These are phyloP conservation scores for Fusarium temperatum DNA, from an alignment of 2,329 filamentous ascomycete species.

Conservation along the genomic window DNA sequence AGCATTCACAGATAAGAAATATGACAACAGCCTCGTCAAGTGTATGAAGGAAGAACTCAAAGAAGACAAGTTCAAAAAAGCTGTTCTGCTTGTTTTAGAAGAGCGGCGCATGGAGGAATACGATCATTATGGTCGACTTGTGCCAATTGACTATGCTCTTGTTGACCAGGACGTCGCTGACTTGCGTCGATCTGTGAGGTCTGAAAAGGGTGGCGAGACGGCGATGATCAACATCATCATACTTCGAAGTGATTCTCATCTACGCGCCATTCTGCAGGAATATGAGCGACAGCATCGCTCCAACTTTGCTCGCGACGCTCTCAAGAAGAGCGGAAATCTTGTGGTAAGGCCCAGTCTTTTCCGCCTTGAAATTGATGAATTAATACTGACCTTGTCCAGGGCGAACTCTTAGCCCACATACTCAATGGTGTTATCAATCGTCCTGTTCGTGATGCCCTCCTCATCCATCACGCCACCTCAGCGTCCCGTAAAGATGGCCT, in stretches of 20 bases:
- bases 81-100: conserved; percentile 84
- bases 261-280: conserved; percentile 78
- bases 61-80: conserved; percentile 94
- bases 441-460: conserved; percentile 89
- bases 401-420: conserved; percentile 92
- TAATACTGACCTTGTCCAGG: conserved; percentile 62
- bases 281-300: conserved; percentile 78
- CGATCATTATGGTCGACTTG: conserved; percentile 68
- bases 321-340: conserved; percentile 89
- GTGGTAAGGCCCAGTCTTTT: conserved; percentile 72
- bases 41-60: conserved; percentile 95
- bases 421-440: conserved; percentile 97
- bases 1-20: conserved; percentile 90
- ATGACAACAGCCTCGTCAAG: conserved; percentile 78
- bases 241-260: conserved; percentile 79
- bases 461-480: conserved; percentile 89
- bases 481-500: conserved; percentile 75
- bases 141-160: conserved; percentile 66
- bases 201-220: conserved; percentile 84
- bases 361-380: background rate
- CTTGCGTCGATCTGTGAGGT: conserved; percentile 72
- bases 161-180: conserved; percentile 77
- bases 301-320: conserved; percentile 89
- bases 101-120: conserved; percentile 84
- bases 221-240: conserved; percentile 89